A percentile compares a stretch with the other conserved stretches of the same genome.
These are phyloP conservation scores for Myxozyma monticola DNA, from an alignment of 805 yeast species.

Conservation along the genomic window DNA sequence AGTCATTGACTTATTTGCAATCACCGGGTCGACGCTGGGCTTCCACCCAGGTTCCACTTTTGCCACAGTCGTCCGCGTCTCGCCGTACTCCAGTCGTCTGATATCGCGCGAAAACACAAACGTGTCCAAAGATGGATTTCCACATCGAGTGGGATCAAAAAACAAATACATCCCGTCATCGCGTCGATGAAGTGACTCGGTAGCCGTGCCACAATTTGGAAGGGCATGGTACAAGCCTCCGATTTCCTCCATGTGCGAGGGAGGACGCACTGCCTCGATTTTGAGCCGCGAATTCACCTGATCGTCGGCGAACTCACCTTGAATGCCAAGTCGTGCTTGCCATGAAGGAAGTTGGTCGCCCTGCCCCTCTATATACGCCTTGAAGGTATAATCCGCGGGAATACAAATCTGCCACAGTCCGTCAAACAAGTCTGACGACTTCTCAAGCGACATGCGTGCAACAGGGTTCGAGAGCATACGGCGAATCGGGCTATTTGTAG, in stretches of 20 bases:
- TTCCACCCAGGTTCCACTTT: conserved; percentile 11
- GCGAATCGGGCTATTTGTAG: conserved; percentile 12
- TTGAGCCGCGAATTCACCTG: not conserved
- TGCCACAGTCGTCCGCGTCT: conserved; percentile 8
- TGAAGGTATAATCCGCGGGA: not conserved
- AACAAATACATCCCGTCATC: conserved; percentile 4
- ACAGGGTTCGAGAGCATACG: conserved; percentile 9
- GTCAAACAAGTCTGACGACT: not conserved
- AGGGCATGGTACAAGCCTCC: conserved; percentile 5
- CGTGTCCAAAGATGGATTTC: conserved; percentile 6
- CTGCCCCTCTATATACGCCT: conserved; percentile 1
- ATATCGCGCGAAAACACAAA: conserved; percentile 5
- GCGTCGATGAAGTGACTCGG: conserved; percentile 3
- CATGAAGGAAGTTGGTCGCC: conserved; percentile 7
- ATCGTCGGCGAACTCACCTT: not conserved
- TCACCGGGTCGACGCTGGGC: conserved; percentile 1
- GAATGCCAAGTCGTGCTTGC: conserved; percentile 11
- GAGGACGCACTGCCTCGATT: not conserved
- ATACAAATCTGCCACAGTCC: conserved; percentile 12
- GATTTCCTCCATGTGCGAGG: conserved; percentile 3
- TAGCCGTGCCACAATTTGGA: conserved; percentile 16
- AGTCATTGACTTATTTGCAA: not conserved
- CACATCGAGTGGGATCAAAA: conserved; percentile 12
- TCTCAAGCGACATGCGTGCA: conserved; percentile 7
- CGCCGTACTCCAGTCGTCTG: conserved; percentile 11